Evolutionary conservation across 495 filamentous ascomycete genomes (phyloP), one percentile per base, ranked within the genome.

Genomic region (Aspergillus indologenus): DNA sequence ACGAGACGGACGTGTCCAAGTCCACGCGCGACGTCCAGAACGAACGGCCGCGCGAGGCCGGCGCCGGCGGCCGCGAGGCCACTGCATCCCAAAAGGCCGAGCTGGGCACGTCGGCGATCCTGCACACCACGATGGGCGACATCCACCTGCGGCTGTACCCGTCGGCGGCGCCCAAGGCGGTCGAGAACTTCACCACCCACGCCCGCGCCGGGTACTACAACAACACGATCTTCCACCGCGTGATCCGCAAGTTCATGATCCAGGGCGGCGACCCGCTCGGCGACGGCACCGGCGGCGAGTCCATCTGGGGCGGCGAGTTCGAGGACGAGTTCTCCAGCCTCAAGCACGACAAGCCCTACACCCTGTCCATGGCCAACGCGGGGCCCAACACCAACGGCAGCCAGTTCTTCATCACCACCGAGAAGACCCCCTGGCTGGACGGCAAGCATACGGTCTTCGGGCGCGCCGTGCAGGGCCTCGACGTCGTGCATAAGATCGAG

Each of bases 241-340:
- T 99, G 7, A 97, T 99, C 67, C 85, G 88, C 59, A 98, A 98
- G 68, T 99, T 99, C 75, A 99, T 99, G 94, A 96, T 99, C 57
- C 84, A 87, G 60, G 74, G 92, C 51, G 94, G 94, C 42, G 94
- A 99, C 68, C 95, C 95, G 0, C 74, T 96, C 2, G 94, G 94
- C 14, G 93, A 99, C 66, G 94, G 94, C 3, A 98, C 92, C 0
- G 94, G 94, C 19, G 94, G 94, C 22, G 93, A 98, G 75, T 91
- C 87, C 62, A 98, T 99, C 71, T 98, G 95, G 94, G 94, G 92
- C 17, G 86, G 81, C 15, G 92, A 97, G 68, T 99, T 99, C 70
- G 89, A 89, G 68, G 94, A 98, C 69, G 94, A 98, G 67, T 96
- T 98, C 66, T 90, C 89, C 46, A 89, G 82, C 9, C 74, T 98